phyloP scores from a whole-genome alignment of 306 rosid species.

The Rubus parviflorus region DNA sequence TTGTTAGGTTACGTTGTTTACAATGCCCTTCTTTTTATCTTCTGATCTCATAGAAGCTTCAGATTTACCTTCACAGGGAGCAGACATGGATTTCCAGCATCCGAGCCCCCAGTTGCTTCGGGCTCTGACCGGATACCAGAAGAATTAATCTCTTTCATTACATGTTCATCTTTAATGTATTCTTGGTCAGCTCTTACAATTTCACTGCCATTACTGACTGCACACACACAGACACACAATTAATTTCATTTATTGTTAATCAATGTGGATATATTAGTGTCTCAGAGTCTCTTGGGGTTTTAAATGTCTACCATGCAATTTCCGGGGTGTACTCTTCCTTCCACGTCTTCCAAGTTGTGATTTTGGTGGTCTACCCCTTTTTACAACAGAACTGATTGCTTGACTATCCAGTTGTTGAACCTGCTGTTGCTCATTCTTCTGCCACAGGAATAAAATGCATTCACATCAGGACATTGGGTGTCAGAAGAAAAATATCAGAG shows the following conservation, averaged over 20 bases:
- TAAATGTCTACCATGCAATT: not conserved
- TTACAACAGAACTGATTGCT: not conserved
- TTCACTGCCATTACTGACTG: not conserved
- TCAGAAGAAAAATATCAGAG: not conserved
- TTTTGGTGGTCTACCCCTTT: not conserved
- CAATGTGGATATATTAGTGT: not conserved
- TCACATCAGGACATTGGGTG: not conserved
- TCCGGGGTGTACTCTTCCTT: not conserved
- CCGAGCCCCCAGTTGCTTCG: not conserved
- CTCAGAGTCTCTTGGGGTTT: not conserved
- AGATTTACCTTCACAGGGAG: slow-evolving; percentile 15
- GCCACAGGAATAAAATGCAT: not conserved
- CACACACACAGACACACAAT: not conserved
- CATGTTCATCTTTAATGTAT: slow-evolving; percentile 1
- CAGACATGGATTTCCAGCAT: slow-evolving; percentile 2
- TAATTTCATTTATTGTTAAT: not conserved
- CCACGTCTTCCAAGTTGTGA: not conserved
- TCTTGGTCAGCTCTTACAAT: not conserved
- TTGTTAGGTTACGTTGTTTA: not conserved
- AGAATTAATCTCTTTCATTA: not conserved
- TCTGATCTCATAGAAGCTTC: not conserved
- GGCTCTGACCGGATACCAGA: not conserved
- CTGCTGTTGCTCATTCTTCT: slow-evolving; percentile 2
- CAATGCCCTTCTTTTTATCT: not conserved
- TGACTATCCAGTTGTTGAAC: not conserved